Conservation (phyloP, 129 eudicot genomes). For the Pulicaria dysenterica region DNA sequence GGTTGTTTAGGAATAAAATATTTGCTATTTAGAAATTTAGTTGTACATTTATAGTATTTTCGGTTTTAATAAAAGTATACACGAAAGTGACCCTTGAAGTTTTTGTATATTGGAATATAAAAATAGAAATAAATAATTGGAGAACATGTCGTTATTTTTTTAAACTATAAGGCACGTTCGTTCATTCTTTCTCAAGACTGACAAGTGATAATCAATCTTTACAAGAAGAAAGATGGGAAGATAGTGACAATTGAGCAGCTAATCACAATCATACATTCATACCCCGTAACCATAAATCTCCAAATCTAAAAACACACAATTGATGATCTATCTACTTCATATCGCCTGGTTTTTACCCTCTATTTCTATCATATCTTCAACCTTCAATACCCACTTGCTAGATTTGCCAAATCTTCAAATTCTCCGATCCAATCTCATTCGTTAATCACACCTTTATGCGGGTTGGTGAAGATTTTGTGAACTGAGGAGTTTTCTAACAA, state of each 20-base stretch:
- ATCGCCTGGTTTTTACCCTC: conserved; percentile 11
- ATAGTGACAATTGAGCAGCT: conserved; percentile 25
- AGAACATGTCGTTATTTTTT: too few relatives aligned
- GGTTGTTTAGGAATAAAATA: too few relatives aligned
- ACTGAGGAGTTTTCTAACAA: conserved; percentile 7
- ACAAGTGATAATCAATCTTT: conserved; percentile 22
- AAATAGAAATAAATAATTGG: too few relatives aligned
- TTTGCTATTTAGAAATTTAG: too few relatives aligned
- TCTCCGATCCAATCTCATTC: conserved; percentile 26
- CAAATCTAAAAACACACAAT: conserved; percentile 1
- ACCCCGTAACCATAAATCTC: conserved; percentile 15
- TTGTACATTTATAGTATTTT: too few relatives aligned
- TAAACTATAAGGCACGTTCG: not conserved
- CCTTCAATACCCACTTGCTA: conserved; percentile 26
- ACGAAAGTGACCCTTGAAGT: too few relatives aligned
- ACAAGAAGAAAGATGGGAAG: not conserved
- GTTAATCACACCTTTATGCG: not conserved
- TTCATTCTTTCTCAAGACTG: conserved; percentile 19
- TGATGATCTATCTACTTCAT: conserved; percentile 33
- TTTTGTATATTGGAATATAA: too few relatives aligned
- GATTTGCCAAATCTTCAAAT: conserved; percentile 28
- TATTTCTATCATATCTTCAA: conserved; percentile 19
- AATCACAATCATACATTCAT: conserved; percentile 9
- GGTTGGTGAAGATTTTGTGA: not conserved
- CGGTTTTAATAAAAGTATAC: too few relatives aligned